A percentile compares a stretch with the other conserved stretches of the same genome.
Evolutionary conservation across 1,284 basidiomycete species (phyloP).

Genomic region (Xerocomus minutiporus): DNA sequence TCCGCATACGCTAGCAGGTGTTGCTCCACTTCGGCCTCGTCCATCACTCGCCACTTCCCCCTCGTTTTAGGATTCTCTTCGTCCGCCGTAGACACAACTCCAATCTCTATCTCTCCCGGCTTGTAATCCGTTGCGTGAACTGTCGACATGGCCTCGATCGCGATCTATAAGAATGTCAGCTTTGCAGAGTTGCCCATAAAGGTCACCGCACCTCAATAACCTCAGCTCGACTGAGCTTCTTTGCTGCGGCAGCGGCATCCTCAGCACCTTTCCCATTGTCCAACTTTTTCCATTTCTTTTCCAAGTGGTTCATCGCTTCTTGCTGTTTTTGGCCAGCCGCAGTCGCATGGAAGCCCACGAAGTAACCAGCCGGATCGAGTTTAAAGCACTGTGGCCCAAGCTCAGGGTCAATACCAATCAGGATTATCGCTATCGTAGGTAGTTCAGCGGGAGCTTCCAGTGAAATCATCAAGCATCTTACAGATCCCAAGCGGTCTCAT

Average conservation of each 20-base stretch:
- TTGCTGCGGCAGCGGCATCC: conserved; percentile 66
- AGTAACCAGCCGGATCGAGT: conserved; percentile 98
- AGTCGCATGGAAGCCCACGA: conserved; percentile 96
- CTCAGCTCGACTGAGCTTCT: conserved; percentile 58
- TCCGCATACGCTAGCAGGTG: conserved; percentile 89
- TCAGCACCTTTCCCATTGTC: conserved; percentile 72
- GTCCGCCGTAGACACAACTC: conserved; percentile 70
- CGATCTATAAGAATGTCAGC: conserved; percentile 57
- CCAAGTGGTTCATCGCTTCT: conserved; percentile 96
- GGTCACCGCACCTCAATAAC: conserved; percentile 72
- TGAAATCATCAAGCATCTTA: conserved; percentile 37
- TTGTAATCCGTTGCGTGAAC: conserved; percentile 97
- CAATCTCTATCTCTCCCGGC: conserved; percentile 82
- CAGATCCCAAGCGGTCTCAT: conserved; percentile 97
- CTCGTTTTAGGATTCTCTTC: conserved; percentile 63
- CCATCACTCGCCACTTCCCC: conserved; percentile 82
- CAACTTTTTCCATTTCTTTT: conserved; percentile 98
- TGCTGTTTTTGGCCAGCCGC: conserved; percentile 97
- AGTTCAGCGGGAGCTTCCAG: conserved; percentile 2
- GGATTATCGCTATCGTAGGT: conserved; percentile 75
- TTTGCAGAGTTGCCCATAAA: conserved; percentile 16
- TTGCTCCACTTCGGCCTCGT: conserved; percentile 78
- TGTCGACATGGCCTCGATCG: conserved; percentile 90
- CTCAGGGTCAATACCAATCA: conserved; percentile 91
- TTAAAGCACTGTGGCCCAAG: conserved; percentile 94